Evolutionary conservation across 176 grass and related monocot genomes (phyloP).

Genomic region (Oryza brachyantha): DNA sequence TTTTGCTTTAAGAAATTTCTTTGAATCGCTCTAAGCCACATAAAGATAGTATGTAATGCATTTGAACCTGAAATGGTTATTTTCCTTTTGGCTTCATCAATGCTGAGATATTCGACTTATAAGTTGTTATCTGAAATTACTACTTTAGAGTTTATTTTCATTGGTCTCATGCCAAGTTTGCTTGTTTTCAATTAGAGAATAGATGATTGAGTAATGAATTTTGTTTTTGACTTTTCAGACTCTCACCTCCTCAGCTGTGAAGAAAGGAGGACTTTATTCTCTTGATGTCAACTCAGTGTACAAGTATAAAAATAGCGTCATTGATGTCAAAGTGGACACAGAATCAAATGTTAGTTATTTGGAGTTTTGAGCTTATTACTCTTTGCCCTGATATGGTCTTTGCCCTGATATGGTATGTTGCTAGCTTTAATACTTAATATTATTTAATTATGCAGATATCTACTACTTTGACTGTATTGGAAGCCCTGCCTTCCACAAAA

Average conservation of each 20-base stretch:
- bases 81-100: no score
- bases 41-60: background rate
- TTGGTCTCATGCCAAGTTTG: background rate
- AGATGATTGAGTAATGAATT: background rate
- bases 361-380: background rate
- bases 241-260: constrained; percentile 83
- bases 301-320: constrained; percentile 76
- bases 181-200: background rate
- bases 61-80: background rate
- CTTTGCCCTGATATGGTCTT: constrained; percentile 7
- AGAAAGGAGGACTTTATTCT: constrained; percentile 88
- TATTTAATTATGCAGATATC: constrained; percentile 59
- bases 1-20: background rate
- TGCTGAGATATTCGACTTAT: background rate
- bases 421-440: constrained; percentile 23
- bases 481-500: constrained; percentile 76
- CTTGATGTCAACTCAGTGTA: constrained; percentile 83
- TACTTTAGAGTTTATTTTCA: background rate
- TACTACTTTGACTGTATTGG: constrained; percentile 69
- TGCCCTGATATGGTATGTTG: constrained; percentile 9
- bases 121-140: background rate
- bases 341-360: constrained; percentile 76
- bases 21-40: background rate
- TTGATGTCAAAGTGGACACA: constrained; percentile 91
- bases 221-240: constrained; percentile 46